Conservation (phyloP, 2,329 filamentous ascomycete genomes). For the Clarireedia sp. region DNA sequence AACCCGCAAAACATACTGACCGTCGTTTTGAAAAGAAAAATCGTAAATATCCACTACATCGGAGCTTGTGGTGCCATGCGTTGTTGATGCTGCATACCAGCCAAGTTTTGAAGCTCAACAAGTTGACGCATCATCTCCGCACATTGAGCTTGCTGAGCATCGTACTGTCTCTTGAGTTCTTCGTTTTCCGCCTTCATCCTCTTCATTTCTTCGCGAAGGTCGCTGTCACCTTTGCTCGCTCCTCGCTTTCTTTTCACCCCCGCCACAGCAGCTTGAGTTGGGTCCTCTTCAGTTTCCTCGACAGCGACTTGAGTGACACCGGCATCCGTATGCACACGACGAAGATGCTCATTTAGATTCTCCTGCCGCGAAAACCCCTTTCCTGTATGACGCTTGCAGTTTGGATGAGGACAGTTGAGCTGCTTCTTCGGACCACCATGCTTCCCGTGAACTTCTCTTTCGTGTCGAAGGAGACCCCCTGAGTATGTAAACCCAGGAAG, state of each 20-base stretch:
- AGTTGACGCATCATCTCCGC: constrained; percentile 12
- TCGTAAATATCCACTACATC: constrained; percentile 1
- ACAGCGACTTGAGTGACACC: constrained; percentile 28
- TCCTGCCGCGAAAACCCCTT: constrained; percentile 90
- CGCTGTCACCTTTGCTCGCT: constrained; percentile 32
- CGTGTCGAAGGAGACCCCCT: constrained; percentile 79
- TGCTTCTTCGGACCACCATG: constrained; percentile 75
- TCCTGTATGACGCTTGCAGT: constrained; percentile 83
- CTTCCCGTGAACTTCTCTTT: constrained; percentile 75
- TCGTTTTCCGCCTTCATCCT: constrained; percentile 58
- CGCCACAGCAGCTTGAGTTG: constrained; percentile 37
- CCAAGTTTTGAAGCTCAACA: constrained; percentile 6
- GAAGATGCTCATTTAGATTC: constrained; percentile 87
- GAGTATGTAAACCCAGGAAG: constrained; percentile 92
- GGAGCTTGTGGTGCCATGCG: constrained; percentile 9
- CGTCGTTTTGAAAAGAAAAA: not conserved
- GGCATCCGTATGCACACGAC: constrained; percentile 69
- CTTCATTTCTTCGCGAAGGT: constrained; percentile 57
- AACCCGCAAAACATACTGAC: not conserved
- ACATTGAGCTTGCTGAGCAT: constrained; percentile 5
- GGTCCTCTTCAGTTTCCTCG: constrained; percentile 34
- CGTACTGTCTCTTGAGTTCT: constrained; percentile 31
- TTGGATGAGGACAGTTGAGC: constrained; percentile 74
- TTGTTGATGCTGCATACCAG: constrained; percentile 2
- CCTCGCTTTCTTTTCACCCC: constrained; percentile 37